A percentile compares a stretch with the other conserved stretches of the same genome.
These are phyloP conservation scores for Rhizopogon roseolus DNA, from an alignment of 768 basidiomycete species.

Conservation along the genomic window DNA sequence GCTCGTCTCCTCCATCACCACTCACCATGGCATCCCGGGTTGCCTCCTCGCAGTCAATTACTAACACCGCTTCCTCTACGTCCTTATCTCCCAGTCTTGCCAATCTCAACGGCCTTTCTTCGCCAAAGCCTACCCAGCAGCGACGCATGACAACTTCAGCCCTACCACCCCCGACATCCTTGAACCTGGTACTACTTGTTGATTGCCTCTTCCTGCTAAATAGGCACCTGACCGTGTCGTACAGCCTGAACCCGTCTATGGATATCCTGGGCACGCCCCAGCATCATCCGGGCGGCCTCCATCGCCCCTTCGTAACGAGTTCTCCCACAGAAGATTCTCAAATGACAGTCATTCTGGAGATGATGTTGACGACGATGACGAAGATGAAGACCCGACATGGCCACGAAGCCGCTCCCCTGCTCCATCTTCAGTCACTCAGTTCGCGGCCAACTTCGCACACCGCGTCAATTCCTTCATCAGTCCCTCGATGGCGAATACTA, in stretches of 20 bases:
- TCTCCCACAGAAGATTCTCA: conserved; percentile 44
- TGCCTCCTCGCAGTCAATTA: conserved; percentile 14
- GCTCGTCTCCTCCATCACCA: conserved; percentile 18
- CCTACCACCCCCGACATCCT: conserved; percentile 34
- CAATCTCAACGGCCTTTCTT: conserved; percentile 25
- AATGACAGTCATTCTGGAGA: conserved; percentile 44
- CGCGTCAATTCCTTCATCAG: conserved; percentile 67
- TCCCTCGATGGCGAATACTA: conserved; percentile 38
- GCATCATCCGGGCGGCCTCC: conserved; percentile 44
- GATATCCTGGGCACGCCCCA: conserved; percentile 20
- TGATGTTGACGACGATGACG: conserved; percentile 34
- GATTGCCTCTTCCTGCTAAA: not conserved
- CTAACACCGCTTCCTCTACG: conserved; percentile 27
- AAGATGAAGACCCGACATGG: conserved; percentile 19
- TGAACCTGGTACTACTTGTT: conserved; percentile 33
- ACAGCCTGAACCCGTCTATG: conserved; percentile 43
- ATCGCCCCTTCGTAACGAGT: conserved; percentile 68
- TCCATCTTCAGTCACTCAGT: conserved; percentile 64
- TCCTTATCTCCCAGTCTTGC: conserved; percentile 29
- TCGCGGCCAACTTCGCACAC: conserved; percentile 72
- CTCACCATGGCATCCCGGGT: conserved; percentile 18
- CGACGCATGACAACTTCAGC: conserved; percentile 34
- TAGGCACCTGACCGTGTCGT: conserved; percentile 9
- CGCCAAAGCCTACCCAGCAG: conserved; percentile 26
- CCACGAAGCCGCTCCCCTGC: conserved; percentile 47